Percentiles rank a stretch among this genome's conserved stretches.
Conservation (phyloP, 768 basidiomycete genomes). For the Panus rudis region DNA sequence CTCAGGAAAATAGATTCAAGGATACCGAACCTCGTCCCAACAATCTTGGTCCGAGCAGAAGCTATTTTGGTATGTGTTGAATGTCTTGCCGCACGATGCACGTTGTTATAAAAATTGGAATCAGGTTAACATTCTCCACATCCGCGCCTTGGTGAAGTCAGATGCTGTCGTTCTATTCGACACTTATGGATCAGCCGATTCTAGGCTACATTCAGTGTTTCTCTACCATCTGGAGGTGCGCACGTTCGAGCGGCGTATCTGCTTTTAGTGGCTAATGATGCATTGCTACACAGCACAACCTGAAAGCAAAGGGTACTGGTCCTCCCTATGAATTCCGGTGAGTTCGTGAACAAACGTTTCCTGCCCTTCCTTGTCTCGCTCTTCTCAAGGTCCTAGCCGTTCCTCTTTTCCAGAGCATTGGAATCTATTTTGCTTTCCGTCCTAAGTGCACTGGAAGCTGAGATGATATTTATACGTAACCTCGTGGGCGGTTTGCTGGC, state of each 20-base stretch:
- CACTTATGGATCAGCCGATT: conserved; percentile 82
- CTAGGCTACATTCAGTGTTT: conserved; percentile 79
- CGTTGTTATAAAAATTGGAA: not conserved
- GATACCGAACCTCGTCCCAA: conserved; percentile 90
- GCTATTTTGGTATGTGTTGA: conserved; percentile 66
- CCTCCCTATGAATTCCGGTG: conserved; percentile 88
- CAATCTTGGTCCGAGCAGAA: conserved; percentile 83
- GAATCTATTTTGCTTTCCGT: conserved; percentile 92
- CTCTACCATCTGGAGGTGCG: conserved; percentile 79
- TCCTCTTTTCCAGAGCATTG: conserved; percentile 56
- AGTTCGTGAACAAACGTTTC: too few species aligned
- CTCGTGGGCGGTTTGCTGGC: conserved; percentile 86
- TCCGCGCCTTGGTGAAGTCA: conserved; percentile 90
- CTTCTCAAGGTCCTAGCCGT: conserved; percentile 15
- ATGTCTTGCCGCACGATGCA: conserved; percentile 1
- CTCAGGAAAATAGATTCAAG: conserved; percentile 94
- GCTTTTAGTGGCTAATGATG: conserved; percentile 3
- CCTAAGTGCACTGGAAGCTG: conserved; percentile 87
- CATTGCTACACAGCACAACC: conserved; percentile 59
- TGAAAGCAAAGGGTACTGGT: conserved; percentile 61
- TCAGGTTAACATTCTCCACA: conserved; percentile 90
- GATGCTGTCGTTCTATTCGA: conserved; percentile 91
- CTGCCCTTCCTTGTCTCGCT: conserved; percentile 9
- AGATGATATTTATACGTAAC: conserved; percentile 90
- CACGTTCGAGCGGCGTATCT: not conserved